phyloP scores from a whole-genome alignment of 176 grass and related monocot species.

The Saccharum spontaneum region DNA sequence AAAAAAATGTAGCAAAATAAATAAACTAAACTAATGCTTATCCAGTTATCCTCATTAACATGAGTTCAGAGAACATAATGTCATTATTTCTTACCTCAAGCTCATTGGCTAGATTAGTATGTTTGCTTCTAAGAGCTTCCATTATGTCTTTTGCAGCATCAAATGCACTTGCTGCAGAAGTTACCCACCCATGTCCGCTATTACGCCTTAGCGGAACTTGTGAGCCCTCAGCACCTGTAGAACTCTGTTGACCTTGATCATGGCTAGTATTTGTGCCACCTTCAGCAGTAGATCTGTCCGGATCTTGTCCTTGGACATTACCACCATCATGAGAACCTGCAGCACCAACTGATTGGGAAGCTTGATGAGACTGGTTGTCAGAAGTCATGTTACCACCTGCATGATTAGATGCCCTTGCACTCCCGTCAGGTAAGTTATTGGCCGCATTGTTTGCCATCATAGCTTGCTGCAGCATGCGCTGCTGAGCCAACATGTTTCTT shows the following conservation, averaged over 20 bases:
- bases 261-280: conserved; percentile 57
- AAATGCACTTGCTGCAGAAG: conserved; percentile 93
- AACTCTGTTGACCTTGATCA: conserved; percentile 73
- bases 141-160: conserved; percentile 99
- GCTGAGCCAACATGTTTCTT: conserved; percentile 79
- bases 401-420: conserved; percentile 33
- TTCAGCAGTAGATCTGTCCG: conserved; percentile 63
- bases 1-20: conserved; percentile 10
- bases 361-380: conserved; percentile 67
- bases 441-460: conserved; percentile 68
- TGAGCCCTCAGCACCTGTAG: conserved; percentile 52
- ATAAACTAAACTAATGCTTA: neutral
- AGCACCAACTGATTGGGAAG: conserved; percentile 51
- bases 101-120: conserved; percentile 65
- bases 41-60: neutral
- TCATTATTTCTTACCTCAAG: conserved; percentile 48
- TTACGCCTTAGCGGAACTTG: conserved; percentile 64
- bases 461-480: conserved; percentile 95
- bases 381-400: conserved; percentile 56
- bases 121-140: conserved; percentile 97
- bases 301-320: conserved; percentile 72
- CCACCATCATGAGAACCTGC: conserved; percentile 71
- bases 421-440: conserved; percentile 52
- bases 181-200: conserved; percentile 65
- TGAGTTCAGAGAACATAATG: conserved; percentile 11